Percentiles rank a stretch among this genome's conserved stretches.
Conservation (phyloP, 2,329 filamentous ascomycete species). For the Aspergillus sp. region DNA sequence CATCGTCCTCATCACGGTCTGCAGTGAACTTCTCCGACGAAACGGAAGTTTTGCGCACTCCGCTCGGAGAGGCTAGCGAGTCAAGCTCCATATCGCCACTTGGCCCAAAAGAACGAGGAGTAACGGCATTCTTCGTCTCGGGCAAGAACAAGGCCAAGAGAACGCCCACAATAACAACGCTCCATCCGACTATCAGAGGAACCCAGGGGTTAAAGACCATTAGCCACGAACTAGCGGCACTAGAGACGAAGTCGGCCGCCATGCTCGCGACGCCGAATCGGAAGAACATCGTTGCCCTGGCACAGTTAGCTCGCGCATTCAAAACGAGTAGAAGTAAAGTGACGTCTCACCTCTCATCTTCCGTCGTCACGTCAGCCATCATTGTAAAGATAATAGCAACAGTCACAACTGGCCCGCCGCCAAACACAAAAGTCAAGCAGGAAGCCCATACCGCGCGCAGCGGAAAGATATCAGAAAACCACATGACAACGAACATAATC, state of each 20-base stretch:
- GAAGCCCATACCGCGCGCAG: slow-evolving; percentile 51
- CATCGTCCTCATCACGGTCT: slow-evolving; percentile 17
- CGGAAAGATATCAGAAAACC: slow-evolving; percentile 43
- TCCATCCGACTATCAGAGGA: slow-evolving; percentile 38
- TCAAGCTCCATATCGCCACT: slow-evolving; percentile 31
- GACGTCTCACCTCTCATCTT: slow-evolving; percentile 40
- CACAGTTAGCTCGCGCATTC: not conserved
- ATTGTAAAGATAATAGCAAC: slow-evolving; percentile 52
- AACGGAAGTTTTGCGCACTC: slow-evolving; percentile 16
- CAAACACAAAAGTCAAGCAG: slow-evolving; percentile 46
- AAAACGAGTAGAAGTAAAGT: not conserved
- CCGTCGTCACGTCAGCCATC: slow-evolving; percentile 51
- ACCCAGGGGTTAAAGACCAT: slow-evolving; percentile 44
- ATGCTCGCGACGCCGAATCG: slow-evolving; percentile 41
- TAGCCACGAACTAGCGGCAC: slow-evolving; percentile 40
- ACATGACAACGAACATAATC: slow-evolving; percentile 34
- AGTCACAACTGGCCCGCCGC: slow-evolving; percentile 49
- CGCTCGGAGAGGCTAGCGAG: slow-evolving; percentile 20
- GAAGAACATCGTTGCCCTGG: slow-evolving; percentile 43
- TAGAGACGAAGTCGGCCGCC: slow-evolving; percentile 40
- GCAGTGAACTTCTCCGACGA: slow-evolving; percentile 18
- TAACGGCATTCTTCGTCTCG: slow-evolving; percentile 39
- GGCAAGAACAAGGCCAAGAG: slow-evolving; percentile 36
- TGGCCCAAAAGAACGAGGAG: slow-evolving; percentile 6
- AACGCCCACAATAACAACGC: slow-evolving; percentile 33